phyloP scores from a whole-genome alignment of 768 basidiomycete genomes.

The Suillus subaureus region DNA sequence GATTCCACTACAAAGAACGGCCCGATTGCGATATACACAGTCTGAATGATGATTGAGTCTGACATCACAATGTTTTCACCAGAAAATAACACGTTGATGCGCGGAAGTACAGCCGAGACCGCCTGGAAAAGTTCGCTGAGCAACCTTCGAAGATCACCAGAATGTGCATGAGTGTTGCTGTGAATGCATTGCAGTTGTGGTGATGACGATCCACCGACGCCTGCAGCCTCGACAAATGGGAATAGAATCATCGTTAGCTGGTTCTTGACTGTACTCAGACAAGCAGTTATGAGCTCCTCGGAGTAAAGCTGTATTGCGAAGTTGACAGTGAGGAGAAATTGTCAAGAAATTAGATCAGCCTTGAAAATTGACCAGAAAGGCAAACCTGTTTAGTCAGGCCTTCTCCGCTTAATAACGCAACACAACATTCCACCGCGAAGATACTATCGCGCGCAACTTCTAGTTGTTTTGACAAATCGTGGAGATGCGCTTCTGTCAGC shows the following conservation, averaged over 20 bases:
- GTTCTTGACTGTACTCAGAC: conserved; percentile 77
- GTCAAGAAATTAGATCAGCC: background rate
- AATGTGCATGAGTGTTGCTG: conserved; percentile 39
- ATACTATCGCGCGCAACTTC: conserved; percentile 73
- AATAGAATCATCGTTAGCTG: conserved; percentile 80
- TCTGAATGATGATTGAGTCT: conserved; percentile 88
- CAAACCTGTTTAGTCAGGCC: conserved; percentile 84
- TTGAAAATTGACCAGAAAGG: background rate
- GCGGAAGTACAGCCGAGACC: conserved; percentile 69
- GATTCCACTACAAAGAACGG: conserved; percentile 91
- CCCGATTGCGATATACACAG: conserved; percentile 90
- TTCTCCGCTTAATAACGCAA: conserved; percentile 77
- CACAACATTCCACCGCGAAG: conserved; percentile 80
- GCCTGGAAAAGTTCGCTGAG: conserved; percentile 75
- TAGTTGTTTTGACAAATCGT: conserved; percentile 51
- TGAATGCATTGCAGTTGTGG: conserved; percentile 55
- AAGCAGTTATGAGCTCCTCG: conserved; percentile 85
- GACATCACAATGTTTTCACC: conserved; percentile 74
- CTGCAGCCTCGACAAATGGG: conserved; percentile 80
- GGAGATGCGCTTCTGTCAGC: conserved; percentile 51
- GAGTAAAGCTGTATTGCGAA: conserved; percentile 71
- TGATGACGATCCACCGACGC: conserved; percentile 41
- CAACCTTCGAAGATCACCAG: conserved; percentile 44
- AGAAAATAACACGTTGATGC: conserved; percentile 73
- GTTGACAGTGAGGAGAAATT: background rate